Evolutionary conservation across 768 basidiomycete genomes (phyloP).

Genomic region (Cystofilobasidium macerans): DNA sequence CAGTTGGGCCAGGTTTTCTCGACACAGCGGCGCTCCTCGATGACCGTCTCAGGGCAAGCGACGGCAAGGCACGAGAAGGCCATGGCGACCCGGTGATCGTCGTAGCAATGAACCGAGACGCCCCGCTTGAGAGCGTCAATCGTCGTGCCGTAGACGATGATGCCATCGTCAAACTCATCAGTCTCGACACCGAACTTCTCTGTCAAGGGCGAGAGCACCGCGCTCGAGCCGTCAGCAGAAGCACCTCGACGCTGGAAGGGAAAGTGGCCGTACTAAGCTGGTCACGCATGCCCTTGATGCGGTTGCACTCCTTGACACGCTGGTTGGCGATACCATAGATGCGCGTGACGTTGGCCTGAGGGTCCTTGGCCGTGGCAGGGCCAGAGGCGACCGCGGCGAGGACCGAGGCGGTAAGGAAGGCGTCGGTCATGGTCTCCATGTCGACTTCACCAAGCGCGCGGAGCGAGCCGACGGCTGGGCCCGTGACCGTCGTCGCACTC

Average conservation of each 20-base stretch:
- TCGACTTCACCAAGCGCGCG: conserved; percentile 77
- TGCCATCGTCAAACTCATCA: conserved; percentile 80
- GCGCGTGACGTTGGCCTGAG: conserved; percentile 49
- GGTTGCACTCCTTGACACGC: conserved; percentile 94
- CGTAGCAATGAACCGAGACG: conserved; percentile 86
- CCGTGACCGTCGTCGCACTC: conserved; percentile 80
- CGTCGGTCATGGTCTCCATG: conserved; percentile 99
- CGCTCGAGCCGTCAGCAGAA: background rate
- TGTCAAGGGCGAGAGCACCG: conserved; percentile 32
- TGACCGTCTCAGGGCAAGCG: conserved; percentile 56
- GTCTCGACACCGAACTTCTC: conserved; percentile 93
- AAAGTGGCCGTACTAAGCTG: conserved; percentile 55
- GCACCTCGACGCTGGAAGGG: background rate
- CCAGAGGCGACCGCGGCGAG: conserved; percentile 67
- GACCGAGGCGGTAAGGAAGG: conserved; percentile 88
- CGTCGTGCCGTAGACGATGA: conserved; percentile 74
- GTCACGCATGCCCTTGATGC: conserved; percentile 93
- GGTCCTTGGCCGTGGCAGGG: conserved; percentile 33
- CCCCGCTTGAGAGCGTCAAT: conserved; percentile 53
- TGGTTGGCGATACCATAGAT: conserved; percentile 96
- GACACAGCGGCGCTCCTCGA: conserved; percentile 94
- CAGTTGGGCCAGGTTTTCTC: conserved; percentile 99
- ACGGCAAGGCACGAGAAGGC: conserved; percentile 82
- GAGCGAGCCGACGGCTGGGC: conserved; percentile 69
- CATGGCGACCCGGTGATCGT: conserved; percentile 98